Conservation (phyloP, 2,329 filamentous ascomycete genomes). For the Sporothrix globosa region DNA sequence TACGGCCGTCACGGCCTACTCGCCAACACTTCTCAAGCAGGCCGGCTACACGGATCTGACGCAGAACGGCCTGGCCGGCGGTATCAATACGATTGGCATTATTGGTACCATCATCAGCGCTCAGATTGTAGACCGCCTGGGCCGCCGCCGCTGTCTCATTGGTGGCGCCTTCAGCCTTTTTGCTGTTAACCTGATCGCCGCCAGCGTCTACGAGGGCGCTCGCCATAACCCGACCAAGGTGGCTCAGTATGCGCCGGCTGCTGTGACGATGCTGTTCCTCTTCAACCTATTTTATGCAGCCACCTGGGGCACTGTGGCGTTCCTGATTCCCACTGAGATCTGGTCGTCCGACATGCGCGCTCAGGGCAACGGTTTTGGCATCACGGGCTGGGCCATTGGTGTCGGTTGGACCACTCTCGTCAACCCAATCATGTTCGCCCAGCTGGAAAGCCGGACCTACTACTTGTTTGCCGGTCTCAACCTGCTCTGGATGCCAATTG, state of each 20-base stretch:
- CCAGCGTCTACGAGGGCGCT: constrained; percentile 49
- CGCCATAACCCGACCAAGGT: constrained; percentile 44
- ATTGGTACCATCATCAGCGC: constrained; percentile 56
- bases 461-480: constrained; percentile 58
- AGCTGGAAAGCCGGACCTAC: constrained; percentile 53
- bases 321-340: constrained; percentile 58
- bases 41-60: constrained; percentile 47
- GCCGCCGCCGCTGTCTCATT: constrained; percentile 49
- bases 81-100: constrained; percentile 57
- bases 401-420: constrained; percentile 58
- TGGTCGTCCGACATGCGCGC: constrained; percentile 60
- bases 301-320: constrained; percentile 55
- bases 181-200: constrained; percentile 47
- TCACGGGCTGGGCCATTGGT: constrained; percentile 62
- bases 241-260: constrained; percentile 48
- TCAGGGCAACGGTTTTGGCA: constrained; percentile 62
- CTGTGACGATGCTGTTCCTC: constrained; percentile 53
- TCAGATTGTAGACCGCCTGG: constrained; percentile 55
- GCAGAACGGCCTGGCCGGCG: constrained; percentile 53
- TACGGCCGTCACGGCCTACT: constrained; percentile 48
- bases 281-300: constrained; percentile 57
- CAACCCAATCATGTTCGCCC: constrained; percentile 56
- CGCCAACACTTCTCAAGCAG: constrained; percentile 42
- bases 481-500: constrained; percentile 54
- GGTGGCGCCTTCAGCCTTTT: constrained; percentile 46